A percentile compares a stretch with the other conserved stretches of the same genome.
These are phyloP conservation scores for Neonothopanus nambi DNA, from an alignment of 1,284 basidiomycete species.

Conservation along the genomic window DNA sequence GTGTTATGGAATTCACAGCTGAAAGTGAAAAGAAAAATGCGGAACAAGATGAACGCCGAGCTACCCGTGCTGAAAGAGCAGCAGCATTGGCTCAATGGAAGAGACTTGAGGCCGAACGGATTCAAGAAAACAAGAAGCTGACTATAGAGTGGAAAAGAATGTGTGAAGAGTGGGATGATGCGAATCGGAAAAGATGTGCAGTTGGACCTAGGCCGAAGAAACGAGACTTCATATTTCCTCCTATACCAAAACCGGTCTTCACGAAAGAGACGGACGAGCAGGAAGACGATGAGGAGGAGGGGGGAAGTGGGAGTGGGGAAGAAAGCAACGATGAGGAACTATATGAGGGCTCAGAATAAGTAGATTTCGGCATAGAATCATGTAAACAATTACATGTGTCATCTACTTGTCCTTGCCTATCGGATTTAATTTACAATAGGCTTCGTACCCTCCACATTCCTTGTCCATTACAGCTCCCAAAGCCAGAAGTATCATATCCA, in stretches of 20 bases:
- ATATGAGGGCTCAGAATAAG: too few species aligned
- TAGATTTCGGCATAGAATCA: too few species aligned
- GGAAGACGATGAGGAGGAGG: neutral
- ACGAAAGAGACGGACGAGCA: neutral
- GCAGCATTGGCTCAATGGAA: neutral
- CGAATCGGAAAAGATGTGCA: neutral
- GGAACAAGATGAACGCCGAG: constrained; percentile 1
- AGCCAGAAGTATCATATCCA: too few species aligned
- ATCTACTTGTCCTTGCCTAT: too few species aligned
- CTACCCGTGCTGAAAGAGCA: neutral
- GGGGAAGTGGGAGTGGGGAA: too few species aligned
- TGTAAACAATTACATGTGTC: too few species aligned
- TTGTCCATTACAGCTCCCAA: too few species aligned
- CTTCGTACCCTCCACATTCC: too few species aligned
- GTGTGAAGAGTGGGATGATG: neutral
- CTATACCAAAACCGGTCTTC: neutral
- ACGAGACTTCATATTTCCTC: constrained; percentile 1
- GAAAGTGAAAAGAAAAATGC: constrained; percentile 8
- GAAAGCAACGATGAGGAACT: too few species aligned
- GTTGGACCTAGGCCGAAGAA: neutral
- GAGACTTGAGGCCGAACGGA: neutral
- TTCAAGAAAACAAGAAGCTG: neutral
- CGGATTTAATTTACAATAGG: too few species aligned
- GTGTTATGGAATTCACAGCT: constrained; percentile 5
- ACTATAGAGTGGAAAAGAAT: neutral